Base-by-base conservation (phyloP, 305 asterid genomes). In the Fraxinus paxiana region DNA sequence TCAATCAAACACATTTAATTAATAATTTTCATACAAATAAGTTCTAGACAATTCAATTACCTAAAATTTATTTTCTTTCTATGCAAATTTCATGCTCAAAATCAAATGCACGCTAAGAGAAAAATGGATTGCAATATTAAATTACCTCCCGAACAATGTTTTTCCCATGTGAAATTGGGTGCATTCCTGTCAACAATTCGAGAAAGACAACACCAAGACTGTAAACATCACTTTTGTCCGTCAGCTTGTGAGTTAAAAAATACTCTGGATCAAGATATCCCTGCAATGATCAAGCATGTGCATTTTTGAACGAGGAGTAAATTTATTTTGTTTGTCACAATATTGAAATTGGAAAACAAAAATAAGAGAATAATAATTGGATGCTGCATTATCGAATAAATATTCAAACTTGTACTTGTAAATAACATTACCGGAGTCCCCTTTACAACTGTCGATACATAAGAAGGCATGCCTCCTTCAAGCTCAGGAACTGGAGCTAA, bases 261-360 rank as follows among this genome's bases (percentile, higher is more conserved):
- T 96, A 96, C 87, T 96, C 99, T 0, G 99, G 99, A 83, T 96
- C 99, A 67, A 96, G 98, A 81, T 96, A 96, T 73, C 99, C 99
- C 99, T 96, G 86, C 86, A 86, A 33, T 72, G 75, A 75, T 75
- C 77, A 79, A 15, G 74, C 33, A 54, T 0, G 1, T 15, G 15
- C 76, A 43, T 51, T 28, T 77, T 79, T 31, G 3, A 81, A 83
- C 33, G 33, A 48, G 24, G 0, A 28, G 6, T 13, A 77, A n/a
- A 80, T 6, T 67, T 37, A 13, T 6, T 10, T 33, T 13, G 28
- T 17, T 73, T 15, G n/a, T 77, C 48, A 18, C 17, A 82, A 30
- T 3, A 69, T 28, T 69, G 38, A 28, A 69, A 12, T 69, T 69
- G 22, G 43, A 4, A 69, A 69, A 28, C 6, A 69, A 12, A 28